Evolutionary conservation across 768 basidiomycete genomes (phyloP).

Genomic region (Solioccasus polychromus): DNA sequence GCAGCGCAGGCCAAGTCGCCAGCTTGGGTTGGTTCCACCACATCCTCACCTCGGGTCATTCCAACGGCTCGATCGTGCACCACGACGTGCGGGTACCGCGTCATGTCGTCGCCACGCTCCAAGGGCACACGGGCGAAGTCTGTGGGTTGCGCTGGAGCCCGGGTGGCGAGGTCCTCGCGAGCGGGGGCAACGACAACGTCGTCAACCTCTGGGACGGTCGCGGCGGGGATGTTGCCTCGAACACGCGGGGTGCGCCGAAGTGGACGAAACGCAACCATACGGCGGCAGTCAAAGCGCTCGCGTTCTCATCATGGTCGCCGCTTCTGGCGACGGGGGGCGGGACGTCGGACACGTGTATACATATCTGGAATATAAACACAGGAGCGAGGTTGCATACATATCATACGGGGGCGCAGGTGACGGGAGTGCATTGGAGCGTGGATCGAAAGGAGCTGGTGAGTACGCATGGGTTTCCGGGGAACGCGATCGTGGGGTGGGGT

Average conservation of each 20-base stretch:
- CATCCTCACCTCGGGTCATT: constrained; percentile 82
- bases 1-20: constrained; percentile 62
- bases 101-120: constrained; percentile 87
- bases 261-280: constrained; percentile 93
- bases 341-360: constrained; percentile 87
- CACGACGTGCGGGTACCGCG: constrained; percentile 87
- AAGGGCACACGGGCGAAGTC: constrained; percentile 90
- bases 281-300: constrained; percentile 85
- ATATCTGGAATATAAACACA: constrained; percentile 90
- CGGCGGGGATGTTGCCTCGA: constrained; percentile 49
- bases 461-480: constrained; percentile 94
- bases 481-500: constrained; percentile 74
- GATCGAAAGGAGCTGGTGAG: constrained; percentile 87
- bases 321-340: constrained; percentile 93
- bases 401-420: constrained; percentile 87
- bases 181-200: constrained; percentile 96
- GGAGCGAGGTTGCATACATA: constrained; percentile 88
- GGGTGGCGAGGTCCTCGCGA: constrained; percentile 88
- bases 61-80: constrained; percentile 94
- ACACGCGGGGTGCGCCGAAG: constrained; percentile 61
- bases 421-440: constrained; percentile 83
- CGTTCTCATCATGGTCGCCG: constrained; percentile 96
- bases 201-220: constrained; percentile 97
- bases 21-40: constrained; percentile 86
- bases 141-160: constrained; percentile 88